These are phyloP conservation scores for Pouteria campechiana DNA, from an alignment of 179 eudicot genomes.

Conservation along the genomic window DNA sequence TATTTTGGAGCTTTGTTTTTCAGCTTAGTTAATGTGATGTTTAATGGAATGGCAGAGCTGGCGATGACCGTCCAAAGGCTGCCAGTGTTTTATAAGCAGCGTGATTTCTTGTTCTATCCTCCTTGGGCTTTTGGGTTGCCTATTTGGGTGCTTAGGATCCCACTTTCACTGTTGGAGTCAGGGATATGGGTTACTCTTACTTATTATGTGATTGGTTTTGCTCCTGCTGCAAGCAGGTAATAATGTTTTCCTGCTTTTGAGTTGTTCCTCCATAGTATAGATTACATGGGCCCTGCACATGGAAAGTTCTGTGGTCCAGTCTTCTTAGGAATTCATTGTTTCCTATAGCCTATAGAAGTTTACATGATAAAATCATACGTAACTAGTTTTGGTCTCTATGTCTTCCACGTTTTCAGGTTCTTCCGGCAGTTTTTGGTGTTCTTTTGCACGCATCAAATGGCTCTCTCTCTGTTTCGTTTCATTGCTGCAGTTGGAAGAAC, in stretches of 20 bases:
- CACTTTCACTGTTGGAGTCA: constrained; percentile 56
- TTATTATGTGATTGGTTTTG: constrained; percentile 74
- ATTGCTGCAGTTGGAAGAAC: constrained; percentile 75
- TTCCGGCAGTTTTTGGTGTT: constrained; percentile 69
- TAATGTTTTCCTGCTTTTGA: background rate
- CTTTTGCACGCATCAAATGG: constrained; percentile 73
- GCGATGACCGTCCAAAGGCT: constrained; percentile 56
- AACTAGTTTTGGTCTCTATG: too few species aligned
- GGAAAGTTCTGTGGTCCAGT: too few species aligned
- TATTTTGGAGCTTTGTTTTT: constrained; percentile 72
- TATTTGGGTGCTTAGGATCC: constrained; percentile 65
- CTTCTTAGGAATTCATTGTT: too few species aligned
- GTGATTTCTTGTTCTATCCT: constrained; percentile 61
- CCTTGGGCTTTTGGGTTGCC: constrained; percentile 86
- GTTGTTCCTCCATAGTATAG: too few species aligned
- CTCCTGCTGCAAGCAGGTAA: constrained; percentile 61
- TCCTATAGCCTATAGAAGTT: too few species aligned
- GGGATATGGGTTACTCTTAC: constrained; percentile 64
- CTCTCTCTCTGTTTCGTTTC: constrained; percentile 62
- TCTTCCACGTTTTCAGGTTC: constrained; percentile 37
- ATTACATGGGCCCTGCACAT: too few species aligned
- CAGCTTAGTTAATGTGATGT: constrained; percentile 61
- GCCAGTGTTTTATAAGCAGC: constrained; percentile 68
- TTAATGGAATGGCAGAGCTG: constrained; percentile 72
- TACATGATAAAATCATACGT: too few species aligned